phyloP scores from a whole-genome alignment of 129 eudicot species.

The Scalesia atractyloides region DNA sequence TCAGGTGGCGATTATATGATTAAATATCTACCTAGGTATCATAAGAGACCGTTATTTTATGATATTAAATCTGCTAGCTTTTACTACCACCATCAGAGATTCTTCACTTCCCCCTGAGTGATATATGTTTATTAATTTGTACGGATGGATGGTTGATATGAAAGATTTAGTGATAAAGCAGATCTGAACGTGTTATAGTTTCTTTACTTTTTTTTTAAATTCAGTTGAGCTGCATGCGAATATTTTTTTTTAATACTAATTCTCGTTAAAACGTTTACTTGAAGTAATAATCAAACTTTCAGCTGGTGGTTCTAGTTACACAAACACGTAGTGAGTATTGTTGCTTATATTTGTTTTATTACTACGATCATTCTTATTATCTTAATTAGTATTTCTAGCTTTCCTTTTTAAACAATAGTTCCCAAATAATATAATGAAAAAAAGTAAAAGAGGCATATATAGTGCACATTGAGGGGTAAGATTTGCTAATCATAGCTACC shows the following conservation, averaged over 20 bases:
- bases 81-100: slow-evolving; percentile 39
- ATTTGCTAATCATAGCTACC: slow-evolving; percentile 41
- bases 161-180: slow-evolving; percentile 36
- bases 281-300: too few species aligned
- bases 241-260: too few species aligned
- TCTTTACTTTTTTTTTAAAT: not conserved
- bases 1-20: slow-evolving; percentile 21
- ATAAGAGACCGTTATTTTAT: slow-evolving; percentile 22
- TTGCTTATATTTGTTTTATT: too few species aligned
- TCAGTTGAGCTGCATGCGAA: not conserved
- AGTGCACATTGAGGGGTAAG: slow-evolving; percentile 38
- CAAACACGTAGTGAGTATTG: too few species aligned
- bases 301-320: too few species aligned
- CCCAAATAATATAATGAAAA: slow-evolving; percentile 23
- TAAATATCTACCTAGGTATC: slow-evolving; percentile 16
- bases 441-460: slow-evolving; percentile 18
- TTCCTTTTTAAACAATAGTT: slow-evolving; percentile 7
- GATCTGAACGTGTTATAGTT: slow-evolving; percentile 27
- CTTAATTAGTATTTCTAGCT: not conserved
- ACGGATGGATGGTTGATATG: slow-evolving; percentile 22
- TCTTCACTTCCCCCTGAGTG: slow-evolving; percentile 48
- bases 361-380: too few species aligned
- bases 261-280: not conserved
- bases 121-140: slow-evolving; percentile 27
- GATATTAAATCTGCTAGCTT: slow-evolving; percentile 43